phyloP scores from a whole-genome alignment of 768 basidiomycete genomes.

The Russula foetens region DNA sequence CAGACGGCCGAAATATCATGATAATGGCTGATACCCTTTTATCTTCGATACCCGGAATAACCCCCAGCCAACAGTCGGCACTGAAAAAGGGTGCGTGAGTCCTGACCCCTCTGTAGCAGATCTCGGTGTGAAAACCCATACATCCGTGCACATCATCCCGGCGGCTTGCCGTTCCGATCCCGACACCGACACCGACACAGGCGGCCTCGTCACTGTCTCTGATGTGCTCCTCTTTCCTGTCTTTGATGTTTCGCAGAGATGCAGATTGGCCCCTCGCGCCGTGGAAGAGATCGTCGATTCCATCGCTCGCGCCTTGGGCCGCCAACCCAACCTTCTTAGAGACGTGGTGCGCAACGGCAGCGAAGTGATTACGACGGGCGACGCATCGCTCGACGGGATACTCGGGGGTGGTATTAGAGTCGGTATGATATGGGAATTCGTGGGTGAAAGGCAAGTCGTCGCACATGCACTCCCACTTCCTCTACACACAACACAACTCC shows the following conservation, averaged over 20 bases:
- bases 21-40: conserved; percentile 8
- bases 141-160: background rate
- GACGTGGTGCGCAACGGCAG: conserved; percentile 31
- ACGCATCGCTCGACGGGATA: conserved; percentile 52
- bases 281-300: conserved; percentile 42
- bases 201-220: conserved; percentile 37
- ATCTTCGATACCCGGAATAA: conserved; percentile 13
- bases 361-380: conserved; percentile 65
- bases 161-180: no score
- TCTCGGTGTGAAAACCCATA: background rate
- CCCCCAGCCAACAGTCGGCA: background rate
- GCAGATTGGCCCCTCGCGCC: conserved; percentile 43
- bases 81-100: conserved; percentile 7
- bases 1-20: no score
- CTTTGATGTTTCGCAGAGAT: conserved; percentile 48
- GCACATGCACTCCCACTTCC: no score
- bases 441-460: conserved; percentile 70
- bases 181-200: conserved; percentile 26
- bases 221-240: conserved; percentile 44
- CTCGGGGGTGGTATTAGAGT: conserved; percentile 76
- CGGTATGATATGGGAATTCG: conserved; percentile 81
- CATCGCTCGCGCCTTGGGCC: conserved; percentile 38
- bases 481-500: no score
- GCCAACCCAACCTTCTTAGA: conserved; percentile 35
- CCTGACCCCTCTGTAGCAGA: background rate